Conservation (phyloP, 768 basidiomycete genomes). For the Sarcodon aspratus region DNA sequence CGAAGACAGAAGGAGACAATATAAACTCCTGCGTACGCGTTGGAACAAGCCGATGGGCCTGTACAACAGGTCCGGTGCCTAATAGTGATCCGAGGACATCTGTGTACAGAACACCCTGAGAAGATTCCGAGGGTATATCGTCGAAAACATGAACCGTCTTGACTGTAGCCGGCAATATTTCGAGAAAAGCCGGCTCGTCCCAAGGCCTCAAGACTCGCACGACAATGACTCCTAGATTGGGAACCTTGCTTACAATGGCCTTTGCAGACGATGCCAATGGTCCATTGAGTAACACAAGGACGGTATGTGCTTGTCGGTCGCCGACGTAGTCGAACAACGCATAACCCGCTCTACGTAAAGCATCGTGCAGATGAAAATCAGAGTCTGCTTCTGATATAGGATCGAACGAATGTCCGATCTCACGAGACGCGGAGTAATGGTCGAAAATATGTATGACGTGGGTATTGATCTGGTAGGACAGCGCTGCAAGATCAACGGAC, state of each 20-base stretch:
- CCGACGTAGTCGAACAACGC: slow-evolving; percentile 71
- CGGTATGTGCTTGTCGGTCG: slow-evolving; percentile 45
- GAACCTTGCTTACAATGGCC: slow-evolving; percentile 28
- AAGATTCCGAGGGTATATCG: slow-evolving; percentile 54
- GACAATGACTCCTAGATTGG: slow-evolving; percentile 52
- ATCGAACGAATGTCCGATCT: slow-evolving; percentile 40
- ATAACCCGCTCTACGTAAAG: slow-evolving; percentile 50
- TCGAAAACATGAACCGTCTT: slow-evolving; percentile 62
- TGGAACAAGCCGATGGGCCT: slow-evolving; percentile 49
- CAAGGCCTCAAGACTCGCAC: slow-evolving; percentile 82
- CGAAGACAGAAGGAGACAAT: slow-evolving; percentile 30
- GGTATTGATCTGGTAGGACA: slow-evolving; percentile 58
- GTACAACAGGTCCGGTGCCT: slow-evolving; percentile 26
- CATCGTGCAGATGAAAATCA: slow-evolving; percentile 31
- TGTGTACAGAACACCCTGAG: slow-evolving; percentile 57
- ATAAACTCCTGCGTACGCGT: slow-evolving; percentile 41
- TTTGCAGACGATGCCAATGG: slow-evolving; percentile 59
- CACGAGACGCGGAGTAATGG: slow-evolving; percentile 69
- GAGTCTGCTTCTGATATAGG: background rate
- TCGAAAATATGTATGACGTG: slow-evolving; percentile 91
- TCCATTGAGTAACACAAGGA: slow-evolving; percentile 66
- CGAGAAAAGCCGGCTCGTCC: slow-evolving; percentile 54
- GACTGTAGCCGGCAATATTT: slow-evolving; percentile 46
- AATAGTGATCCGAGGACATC: slow-evolving; percentile 59
- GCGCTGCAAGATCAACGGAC: slow-evolving; percentile 60